Percentiles rank a stretch among this genome's conserved stretches.
Conservation (phyloP, 352 stramenopile species). For the Phytophthora pinifolia region DNA sequence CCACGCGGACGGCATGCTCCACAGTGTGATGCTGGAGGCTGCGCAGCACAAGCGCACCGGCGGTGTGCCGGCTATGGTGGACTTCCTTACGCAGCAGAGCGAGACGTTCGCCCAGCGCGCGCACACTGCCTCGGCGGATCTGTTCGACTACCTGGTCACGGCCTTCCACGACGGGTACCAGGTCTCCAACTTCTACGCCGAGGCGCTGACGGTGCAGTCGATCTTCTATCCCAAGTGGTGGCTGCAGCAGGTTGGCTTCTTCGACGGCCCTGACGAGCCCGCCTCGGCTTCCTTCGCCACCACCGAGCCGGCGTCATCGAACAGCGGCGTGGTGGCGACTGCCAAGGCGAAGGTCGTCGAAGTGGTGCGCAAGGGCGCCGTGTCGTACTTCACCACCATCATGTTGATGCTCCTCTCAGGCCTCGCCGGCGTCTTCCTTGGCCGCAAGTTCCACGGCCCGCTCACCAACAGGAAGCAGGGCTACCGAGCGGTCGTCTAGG, state of each 20-base stretch:
- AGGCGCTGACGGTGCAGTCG: slow-evolving; percentile 42
- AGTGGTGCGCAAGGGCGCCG: slow-evolving; percentile 19
- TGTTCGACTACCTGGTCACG: slow-evolving; percentile 78
- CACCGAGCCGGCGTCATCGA: slow-evolving; percentile 12
- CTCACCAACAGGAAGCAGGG: slow-evolving; percentile 44
- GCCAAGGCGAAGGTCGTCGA: slow-evolving; percentile 16
- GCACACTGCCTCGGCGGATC: slow-evolving; percentile 46
- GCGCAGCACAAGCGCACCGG: slow-evolving; percentile 35
- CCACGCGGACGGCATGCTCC: slow-evolving; percentile 37
- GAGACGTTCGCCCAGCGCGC: slow-evolving; percentile 50
- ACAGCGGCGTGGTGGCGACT: slow-evolving; percentile 15
- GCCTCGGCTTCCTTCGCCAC: slow-evolving; percentile 7
- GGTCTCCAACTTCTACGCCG: slow-evolving; percentile 50
- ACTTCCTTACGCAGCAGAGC: slow-evolving; percentile 63
- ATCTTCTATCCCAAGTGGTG: slow-evolving; percentile 88
- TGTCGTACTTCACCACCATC: slow-evolving; percentile 57
- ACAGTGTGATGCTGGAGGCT: slow-evolving; percentile 40
- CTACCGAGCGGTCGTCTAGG: slow-evolving; percentile 50
- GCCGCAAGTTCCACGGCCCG: slow-evolving; percentile 51
- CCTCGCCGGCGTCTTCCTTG: slow-evolving; percentile 51
- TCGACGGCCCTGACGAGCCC: slow-evolving; percentile 28
- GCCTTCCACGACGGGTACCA: slow-evolving; percentile 85
- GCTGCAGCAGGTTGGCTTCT: slow-evolving; percentile 80
- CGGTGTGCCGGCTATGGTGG: slow-evolving; percentile 45
- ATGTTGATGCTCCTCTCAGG: slow-evolving; percentile 49